Base-by-base conservation (phyloP, 805 yeast species). In the Ascoidea rubescens region DNA sequence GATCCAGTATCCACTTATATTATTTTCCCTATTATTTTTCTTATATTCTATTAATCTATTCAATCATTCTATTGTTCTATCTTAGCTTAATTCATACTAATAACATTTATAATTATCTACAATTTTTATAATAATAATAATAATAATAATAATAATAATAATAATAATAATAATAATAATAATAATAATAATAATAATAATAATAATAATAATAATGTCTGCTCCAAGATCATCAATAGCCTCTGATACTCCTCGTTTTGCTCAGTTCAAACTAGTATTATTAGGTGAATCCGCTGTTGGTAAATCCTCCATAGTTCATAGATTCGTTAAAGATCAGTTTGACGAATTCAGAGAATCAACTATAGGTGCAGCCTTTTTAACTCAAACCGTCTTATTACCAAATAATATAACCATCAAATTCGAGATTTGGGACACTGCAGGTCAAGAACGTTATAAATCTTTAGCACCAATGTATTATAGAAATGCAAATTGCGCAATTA, bases 291-390 rank as follows among this genome's bases (percentile, higher is more conserved):
- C 73, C 48, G 77, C 78, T 30, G 78, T 73, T 17, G 78, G 78
- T 30, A 73, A 73, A 52, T 71, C 75, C n/a, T 71, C 77, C 28
- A 72, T 73, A 46, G 76, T 72, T 28, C 75, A 72, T 59, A 69
- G 59, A 42, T 56, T 54, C 31, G 55, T 78, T 46, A 71, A 70
- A 56, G 76, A 80, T 59, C 67, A 79, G 0, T 93, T 91, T 64
- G 93, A 87, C 58, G 82, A 79, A 33, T 78, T 79, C 57, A 78
- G 91, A 54, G 87, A 95, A 58, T 86, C 95, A 47, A 93, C 99
- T 1, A 93, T 93, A 52, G 99, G 99, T n/a, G 99, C 99, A 4
- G 99, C 98, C 0, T 93, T 91, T 66, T 75, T 93, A 45, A 87
- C 97, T 16, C 95, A 89, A 64, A 80, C 84, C 8, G 71, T 85